Evolutionary conservation across 192 early-diverging fungal genomes (phyloP).

Genomic region (Rhizophagus sp.): DNA sequence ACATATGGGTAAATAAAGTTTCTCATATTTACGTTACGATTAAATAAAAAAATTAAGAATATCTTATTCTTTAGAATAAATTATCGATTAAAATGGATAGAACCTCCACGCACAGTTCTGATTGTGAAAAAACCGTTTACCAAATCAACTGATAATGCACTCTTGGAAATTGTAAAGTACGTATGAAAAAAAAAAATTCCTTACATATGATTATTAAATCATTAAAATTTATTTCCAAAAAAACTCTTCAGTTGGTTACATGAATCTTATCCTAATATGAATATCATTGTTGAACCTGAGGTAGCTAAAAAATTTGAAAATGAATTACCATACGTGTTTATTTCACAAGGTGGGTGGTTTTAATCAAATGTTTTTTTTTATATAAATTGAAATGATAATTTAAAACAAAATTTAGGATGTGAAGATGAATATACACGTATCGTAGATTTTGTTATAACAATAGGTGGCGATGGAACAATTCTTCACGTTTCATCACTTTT

Average conservation of each 20-base stretch:
- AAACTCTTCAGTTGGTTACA: conserved; percentile 63
- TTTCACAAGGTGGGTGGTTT: conserved; percentile 45
- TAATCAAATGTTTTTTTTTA: background rate
- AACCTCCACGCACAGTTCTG: conserved; percentile 69
- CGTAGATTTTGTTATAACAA: conserved; percentile 86
- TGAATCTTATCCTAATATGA: conserved; percentile 58
- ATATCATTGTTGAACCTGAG: conserved; percentile 69
- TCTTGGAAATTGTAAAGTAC: conserved; percentile 65
- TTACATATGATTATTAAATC: background rate
- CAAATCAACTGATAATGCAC: conserved; percentile 59
- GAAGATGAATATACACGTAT: conserved; percentile 64
- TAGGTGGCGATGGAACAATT: conserved; percentile 93
- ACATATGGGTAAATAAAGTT: conserved; percentile 6
- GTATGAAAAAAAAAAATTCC: background rate
- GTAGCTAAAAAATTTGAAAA: conserved; percentile 58
- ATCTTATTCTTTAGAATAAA: conserved; percentile 40
- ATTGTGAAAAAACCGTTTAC: conserved; percentile 84
- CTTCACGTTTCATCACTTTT: conserved; percentile 86
- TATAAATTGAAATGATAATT: background rate
- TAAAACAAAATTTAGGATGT: conserved; percentile 29
- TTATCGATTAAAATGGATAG: conserved; percentile 57
- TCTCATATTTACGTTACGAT: too few relatives aligned
- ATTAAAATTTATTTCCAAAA: background rate
- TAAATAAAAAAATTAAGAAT: background rate
- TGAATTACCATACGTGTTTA: conserved; percentile 53